A percentile compares a stretch with the other conserved stretches of the same genome.
These are phyloP conservation scores for Cladosporium austrohemisphaericum DNA, from an alignment of 2,329 filamentous ascomycete species.

Conservation along the genomic window DNA sequence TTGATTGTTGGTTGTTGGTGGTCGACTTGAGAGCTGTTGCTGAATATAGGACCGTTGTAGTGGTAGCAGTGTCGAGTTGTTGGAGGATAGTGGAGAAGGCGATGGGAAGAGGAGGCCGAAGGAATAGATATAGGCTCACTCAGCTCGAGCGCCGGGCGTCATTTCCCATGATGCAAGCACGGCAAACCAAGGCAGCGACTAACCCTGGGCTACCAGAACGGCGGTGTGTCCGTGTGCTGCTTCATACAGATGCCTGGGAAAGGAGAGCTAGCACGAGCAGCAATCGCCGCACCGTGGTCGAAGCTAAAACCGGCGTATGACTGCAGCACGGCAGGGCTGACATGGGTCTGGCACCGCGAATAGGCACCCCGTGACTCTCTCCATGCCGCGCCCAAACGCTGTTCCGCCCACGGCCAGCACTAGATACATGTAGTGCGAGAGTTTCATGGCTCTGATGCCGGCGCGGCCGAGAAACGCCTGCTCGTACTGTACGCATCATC, in stretches of 20 bases:
- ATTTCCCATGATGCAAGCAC: constrained; percentile 27
- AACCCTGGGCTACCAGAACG: constrained; percentile 15
- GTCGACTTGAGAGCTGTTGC: background rate
- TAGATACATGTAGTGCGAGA: constrained; percentile 9
- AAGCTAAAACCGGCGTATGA: constrained; percentile 18
- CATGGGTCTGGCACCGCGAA: constrained; percentile 4
- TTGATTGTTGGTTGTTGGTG: background rate
- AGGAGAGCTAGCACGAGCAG: constrained; percentile 6
- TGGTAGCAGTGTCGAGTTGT: background rate
- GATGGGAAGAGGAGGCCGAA: background rate
- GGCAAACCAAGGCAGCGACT: constrained; percentile 19
- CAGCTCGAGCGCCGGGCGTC: constrained; percentile 15
- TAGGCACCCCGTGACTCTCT: constrained; percentile 5
- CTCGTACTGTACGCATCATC: background rate
- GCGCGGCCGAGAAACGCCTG: constrained; percentile 7
- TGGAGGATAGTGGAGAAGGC: constrained; percentile 1
- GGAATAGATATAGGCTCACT: constrained; percentile 14
- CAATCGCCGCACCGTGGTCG: constrained; percentile 11
- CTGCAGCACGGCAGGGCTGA: constrained; percentile 16
- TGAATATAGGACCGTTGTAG: background rate
- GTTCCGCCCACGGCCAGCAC: constrained; percentile 6
- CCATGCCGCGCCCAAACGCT: background rate
- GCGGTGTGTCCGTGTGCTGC: constrained; percentile 18
- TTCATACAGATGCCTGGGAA: constrained; percentile 14
- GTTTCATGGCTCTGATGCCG: constrained; percentile 7